Conservation (phyloP, 257 asterid species). For the Verbena officinalis region DNA sequence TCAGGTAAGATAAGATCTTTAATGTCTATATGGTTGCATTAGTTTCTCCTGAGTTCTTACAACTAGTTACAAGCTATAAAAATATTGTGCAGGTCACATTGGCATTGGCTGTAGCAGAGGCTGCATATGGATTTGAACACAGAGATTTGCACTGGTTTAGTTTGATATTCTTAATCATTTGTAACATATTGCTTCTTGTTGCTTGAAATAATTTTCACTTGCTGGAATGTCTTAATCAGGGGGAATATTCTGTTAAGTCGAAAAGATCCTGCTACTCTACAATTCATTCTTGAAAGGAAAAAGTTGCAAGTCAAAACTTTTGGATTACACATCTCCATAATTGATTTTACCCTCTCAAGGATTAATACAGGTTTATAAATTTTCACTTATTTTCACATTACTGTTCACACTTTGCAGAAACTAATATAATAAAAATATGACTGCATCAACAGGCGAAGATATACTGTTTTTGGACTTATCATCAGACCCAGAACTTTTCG, state of each 20-base stretch:
- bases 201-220: conserved; percentile 26
- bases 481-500: conserved; percentile 83
- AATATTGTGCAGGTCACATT: conserved; percentile 66
- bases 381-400: conserved; percentile 17
- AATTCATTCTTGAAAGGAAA: conserved; percentile 74
- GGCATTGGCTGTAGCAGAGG: conserved; percentile 93
- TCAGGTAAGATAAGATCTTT: conserved; percentile 52
- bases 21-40: conserved; percentile 21
- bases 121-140: conserved; percentile 93
- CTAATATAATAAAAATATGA: conserved; percentile 12
- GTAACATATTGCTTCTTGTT: conserved; percentile 23
- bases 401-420: conserved; percentile 21
- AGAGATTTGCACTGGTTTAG: conserved; percentile 92
- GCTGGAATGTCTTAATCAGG: conserved; percentile 49
- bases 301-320: conserved; percentile 59
- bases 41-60: conserved; percentile 25
- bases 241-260: conserved; percentile 87
- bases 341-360: conserved; percentile 96
- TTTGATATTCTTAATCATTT: conserved; percentile 33
- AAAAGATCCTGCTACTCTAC: conserved; percentile 53
- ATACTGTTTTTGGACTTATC: conserved; percentile 89
- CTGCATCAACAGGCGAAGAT: conserved; percentile 73
- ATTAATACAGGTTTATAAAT: conserved; percentile 74
- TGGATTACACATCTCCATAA: conserved; percentile 77
- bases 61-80: conserved; percentile 19